A percentile compares a stretch with the other conserved stretches of the same genome.
These are phyloP conservation scores for Tuber magnatum DNA, from an alignment of 495 filamentous ascomycete species.

Conservation along the genomic window DNA sequence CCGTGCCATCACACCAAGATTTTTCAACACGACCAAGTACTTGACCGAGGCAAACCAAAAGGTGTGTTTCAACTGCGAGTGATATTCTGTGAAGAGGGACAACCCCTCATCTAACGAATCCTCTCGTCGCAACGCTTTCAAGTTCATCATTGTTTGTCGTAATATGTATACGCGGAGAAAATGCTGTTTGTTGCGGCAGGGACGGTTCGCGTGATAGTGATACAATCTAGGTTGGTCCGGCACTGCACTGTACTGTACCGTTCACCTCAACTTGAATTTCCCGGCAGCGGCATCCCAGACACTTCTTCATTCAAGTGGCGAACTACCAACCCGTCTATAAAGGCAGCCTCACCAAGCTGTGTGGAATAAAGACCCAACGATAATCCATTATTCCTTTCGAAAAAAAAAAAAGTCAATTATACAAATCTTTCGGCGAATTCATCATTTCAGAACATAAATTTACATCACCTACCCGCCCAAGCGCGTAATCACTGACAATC, in stretches of 20 bases:
- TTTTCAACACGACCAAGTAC: background rate
- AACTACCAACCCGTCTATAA: background rate
- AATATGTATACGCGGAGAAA: background rate
- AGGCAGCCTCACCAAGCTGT: background rate
- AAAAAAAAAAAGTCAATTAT: background rate
- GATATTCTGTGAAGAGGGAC: background rate
- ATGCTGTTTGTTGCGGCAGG: too few species aligned
- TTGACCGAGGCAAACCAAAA: background rate
- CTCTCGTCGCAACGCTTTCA: background rate
- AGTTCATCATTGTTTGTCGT: background rate
- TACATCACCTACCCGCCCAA: background rate
- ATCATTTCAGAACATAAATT: background rate
- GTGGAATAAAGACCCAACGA: background rate
- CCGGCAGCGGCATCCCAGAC: background rate
- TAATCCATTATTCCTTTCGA: background rate
- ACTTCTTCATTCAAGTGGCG: background rate
- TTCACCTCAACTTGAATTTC: background rate
- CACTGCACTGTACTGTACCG: too few species aligned
- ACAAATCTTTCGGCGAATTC: background rate
- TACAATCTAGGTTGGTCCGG: background rate
- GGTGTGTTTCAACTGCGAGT: background rate
- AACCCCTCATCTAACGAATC: background rate
- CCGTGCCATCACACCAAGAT: too few species aligned
- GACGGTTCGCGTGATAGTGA: background rate
- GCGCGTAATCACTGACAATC: background rate